Base-by-base conservation (phyloP, 768 basidiomycete genomes). In the Collybia nuda region DNA sequence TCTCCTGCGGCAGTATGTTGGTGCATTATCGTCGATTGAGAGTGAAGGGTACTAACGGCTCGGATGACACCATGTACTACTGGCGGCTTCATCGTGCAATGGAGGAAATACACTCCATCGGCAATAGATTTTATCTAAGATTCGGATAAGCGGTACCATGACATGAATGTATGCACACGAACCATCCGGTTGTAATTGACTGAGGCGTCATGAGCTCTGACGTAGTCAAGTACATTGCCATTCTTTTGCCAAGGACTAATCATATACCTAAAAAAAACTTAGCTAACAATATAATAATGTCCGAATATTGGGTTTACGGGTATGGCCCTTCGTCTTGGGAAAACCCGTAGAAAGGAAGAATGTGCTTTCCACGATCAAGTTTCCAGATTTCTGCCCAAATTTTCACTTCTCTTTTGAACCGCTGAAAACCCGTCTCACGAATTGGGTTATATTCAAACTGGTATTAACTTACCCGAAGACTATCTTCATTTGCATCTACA, bases 311-410 rank as follows among this genome's bases (percentile, higher is more conserved):
- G 19, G 47, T 36, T 45, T 56, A 81, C 75, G 81, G 81, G 50
- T 77, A 82, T 15, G 81, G 81, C 0, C 79, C 79, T 52, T 82
- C 79, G n/a, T 67, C 69, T 52, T 76, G 76, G 49, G 78, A 77
- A 54, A 77, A 81, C 0, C 81, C 81, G 53, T 79, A 82, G 49
- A 84, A 80, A 0, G 81, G 82, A 1, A 84, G 68, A 40, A 81
- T 78, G 46, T 80, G 71, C 38, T 64, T 66, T 17, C 81, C 81
- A 36, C 66, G 70, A 51, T 83, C 82, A 11, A 63, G 62, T 48
- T 73, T 72, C 80, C 80, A 83, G 19, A 82, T 67, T 35, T 72
- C 67, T 24, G 70, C 68, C 81, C 81, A 83, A 23, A 82, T 79
- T 14, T 73, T 70, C 6, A 76, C 78, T 59, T 84, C 82, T 17